Conservation (phyloP, 2,329 filamentous ascomycete species). For the Colletotrichum caudatum region DNA sequence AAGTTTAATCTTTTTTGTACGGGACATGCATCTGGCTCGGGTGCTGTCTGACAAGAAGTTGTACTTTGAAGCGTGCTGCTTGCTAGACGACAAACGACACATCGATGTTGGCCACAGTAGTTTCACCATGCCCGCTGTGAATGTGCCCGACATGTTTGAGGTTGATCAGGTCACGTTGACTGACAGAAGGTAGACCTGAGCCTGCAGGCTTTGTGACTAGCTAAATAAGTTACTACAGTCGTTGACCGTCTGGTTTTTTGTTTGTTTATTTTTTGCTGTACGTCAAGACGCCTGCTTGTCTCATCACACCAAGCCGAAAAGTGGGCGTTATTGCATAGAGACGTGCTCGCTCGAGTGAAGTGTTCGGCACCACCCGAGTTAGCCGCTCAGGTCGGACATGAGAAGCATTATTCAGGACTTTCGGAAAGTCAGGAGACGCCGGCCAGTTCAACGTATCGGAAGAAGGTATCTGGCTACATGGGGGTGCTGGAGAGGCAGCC, state of each 20-base stretch:
- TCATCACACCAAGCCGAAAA: not conserved
- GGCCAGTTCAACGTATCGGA: not conserved
- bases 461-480: not conserved
- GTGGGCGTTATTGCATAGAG: not conserved
- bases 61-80: not conserved
- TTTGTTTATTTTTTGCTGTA: not conserved
- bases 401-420: not conserved
- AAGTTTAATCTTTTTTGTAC: not conserved
- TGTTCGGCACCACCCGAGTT: not conserved
- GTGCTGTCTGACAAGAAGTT: not conserved
- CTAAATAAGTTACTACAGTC: not conserved
- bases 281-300: not conserved
- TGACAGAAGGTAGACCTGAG: not conserved
- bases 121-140: not conserved
- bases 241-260: not conserved
- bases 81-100: not conserved
- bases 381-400: not conserved
- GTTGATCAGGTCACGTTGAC: not conserved
- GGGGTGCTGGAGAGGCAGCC: not conserved
- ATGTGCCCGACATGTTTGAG: not conserved
- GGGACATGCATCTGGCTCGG: not conserved
- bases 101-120: not conserved
- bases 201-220: not conserved
- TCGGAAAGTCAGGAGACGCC: not conserved
- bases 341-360: not conserved